These are phyloP conservation scores for Gynostemma pentaphyllum DNA, from an alignment of 306 rosid species.

Conservation along the genomic window DNA sequence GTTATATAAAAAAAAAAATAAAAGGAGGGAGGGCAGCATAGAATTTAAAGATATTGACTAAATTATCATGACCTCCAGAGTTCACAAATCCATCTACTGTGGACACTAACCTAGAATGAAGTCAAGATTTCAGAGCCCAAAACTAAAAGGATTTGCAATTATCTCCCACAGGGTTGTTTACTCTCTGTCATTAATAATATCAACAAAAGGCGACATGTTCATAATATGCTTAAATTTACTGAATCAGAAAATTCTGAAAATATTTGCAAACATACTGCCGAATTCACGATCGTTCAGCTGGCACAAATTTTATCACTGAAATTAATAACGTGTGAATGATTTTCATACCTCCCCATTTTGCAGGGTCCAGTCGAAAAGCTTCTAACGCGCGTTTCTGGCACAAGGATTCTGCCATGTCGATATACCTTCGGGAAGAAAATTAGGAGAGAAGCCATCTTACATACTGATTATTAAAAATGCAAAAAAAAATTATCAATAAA, in stretches of 20 bases:
- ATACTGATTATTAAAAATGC: neutral
- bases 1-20: neutral
- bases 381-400: conserved; percentile 85
- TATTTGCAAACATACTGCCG: neutral
- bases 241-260: neutral
- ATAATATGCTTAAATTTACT: neutral
- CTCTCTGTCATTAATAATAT: neutral
- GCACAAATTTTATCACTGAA: neutral
- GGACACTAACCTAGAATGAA: neutral
- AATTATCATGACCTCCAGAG: neutral
- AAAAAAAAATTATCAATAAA: neutral
- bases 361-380: conserved; percentile 76
- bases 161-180: neutral
- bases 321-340: neutral
- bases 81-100: neutral
- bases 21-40: neutral
- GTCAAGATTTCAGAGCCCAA: too few relatives aligned
- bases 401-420: conserved; percentile 81
- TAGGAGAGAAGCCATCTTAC: neutral
- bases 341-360: conserved; percentile 83
- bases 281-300: neutral
- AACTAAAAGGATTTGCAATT: too few relatives aligned
- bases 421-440: conserved; percentile 53
- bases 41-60: neutral
- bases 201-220: neutral